Evolutionary conservation across 2,329 filamentous ascomycete species (phyloP), one percentile per base, ranked within the genome.

Genomic region (Fusarium siculi): DNA sequence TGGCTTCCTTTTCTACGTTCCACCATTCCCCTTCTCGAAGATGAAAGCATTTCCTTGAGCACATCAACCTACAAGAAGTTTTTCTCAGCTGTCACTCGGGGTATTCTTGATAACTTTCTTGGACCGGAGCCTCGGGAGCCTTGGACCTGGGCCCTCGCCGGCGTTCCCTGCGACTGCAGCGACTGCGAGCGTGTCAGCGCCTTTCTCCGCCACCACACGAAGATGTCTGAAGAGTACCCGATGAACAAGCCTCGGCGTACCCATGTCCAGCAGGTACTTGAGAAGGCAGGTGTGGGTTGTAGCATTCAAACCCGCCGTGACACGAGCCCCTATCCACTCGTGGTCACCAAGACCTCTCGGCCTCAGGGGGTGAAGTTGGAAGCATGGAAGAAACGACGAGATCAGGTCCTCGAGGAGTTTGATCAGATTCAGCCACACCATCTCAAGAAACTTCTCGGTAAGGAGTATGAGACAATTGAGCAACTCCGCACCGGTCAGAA

Each of bases 1-100:
- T 83, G 81, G 81, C 47, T 82, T 5, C 80, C 79, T 3, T 74
- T 82, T 15, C 63, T 82, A 5, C 73, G 53, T 21, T 49, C 54
- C 9, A 63, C 82, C 8, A 28, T 77, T 8, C 25, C 11, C 9
- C 66, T 8, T 63, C 80, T 32, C 11, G 47, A 57, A 19, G 44
- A 60, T 8, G 25, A 44, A 23, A 25, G 57, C 3, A 55, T 72
- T 5, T 39, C 71, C 1, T 58, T 79, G 9, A 52, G 60, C 16
- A 61, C 58, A 0, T 63, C 68, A 12, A 55, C 23, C 18, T 81
- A 78, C 64, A 76, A 73, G 25, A 28, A 69, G 12, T 63, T 81
- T 19, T 80, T 77, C 25, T 65, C 72, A 3, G 50, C 46, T 15
- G 11, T 80, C 11, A 43, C 79, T 34, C 62, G 70, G 6, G 66